Evolutionary conservation across 345 rosid species (phyloP), one percentile per base, ranked within the genome.

Genomic region (Salix suchowensis): DNA sequence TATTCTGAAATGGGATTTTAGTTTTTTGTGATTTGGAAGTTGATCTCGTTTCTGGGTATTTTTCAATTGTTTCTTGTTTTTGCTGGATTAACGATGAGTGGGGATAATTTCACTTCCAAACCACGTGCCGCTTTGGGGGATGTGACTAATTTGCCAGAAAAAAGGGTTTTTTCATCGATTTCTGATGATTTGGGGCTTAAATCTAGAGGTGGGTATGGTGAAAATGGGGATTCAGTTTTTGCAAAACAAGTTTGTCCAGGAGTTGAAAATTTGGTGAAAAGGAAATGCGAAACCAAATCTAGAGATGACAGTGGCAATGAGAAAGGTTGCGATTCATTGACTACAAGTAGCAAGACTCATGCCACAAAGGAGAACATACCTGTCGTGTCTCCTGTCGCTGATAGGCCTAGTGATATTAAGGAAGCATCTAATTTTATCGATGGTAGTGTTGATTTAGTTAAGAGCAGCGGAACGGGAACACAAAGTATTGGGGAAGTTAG

Each of bases 101-200:
- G 88, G 74, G 89, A 86, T 21, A 85, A 80, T 77, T 78, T 78
- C 73, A 74, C 68, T 39, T 64, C 64, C 8, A 77, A 70, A 39
- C 42, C 62, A 65, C 89, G 91, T 26, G 72, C 68, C 26, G 85
- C 65, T 36, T 62, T 81, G 34, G 80, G 76, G 9, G 91, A 94
- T 80, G 26, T 91, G 73, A 91, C 89, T 0, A 95, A 93, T 72
- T 71, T 79, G 2, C 72, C 87, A 0, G 73, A 19, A 5, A 93
- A 93, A 75, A 83, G 97, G 50, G 88, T 72, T 19, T 30, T 84
- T 61, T 89, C 92, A 0, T 78, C 73, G 73, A 73, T 84, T 87
- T 65, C 75, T 19, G 84, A 76, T 12, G 87, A 79, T 75, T 50
- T 74, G 12, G 87, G 85, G 32, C 71, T 78, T 23, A 82, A 81